These are phyloP conservation scores for Aspergillus floridensis DNA, from an alignment of 2,329 filamentous ascomycete species.

Conservation along the genomic window DNA sequence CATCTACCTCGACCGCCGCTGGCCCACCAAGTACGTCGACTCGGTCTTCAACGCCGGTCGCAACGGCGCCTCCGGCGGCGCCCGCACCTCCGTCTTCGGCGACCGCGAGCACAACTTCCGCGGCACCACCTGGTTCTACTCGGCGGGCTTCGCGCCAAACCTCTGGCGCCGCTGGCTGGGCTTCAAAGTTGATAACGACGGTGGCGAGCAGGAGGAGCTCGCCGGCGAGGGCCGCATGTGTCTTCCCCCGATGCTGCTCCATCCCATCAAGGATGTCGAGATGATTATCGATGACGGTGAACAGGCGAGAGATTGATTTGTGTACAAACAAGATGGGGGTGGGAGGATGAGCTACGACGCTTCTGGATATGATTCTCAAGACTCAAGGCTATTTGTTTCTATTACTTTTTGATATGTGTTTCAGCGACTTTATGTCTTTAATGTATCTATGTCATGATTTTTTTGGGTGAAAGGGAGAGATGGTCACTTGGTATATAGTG, in stretches of 20 bases:
- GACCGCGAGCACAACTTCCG: slow-evolving; percentile 86
- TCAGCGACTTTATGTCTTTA: background rate
- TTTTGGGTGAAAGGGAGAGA: background rate
- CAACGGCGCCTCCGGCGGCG: slow-evolving; percentile 72
- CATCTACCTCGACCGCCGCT: slow-evolving; percentile 80
- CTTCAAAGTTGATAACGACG: slow-evolving; percentile 72
- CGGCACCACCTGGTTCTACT: slow-evolving; percentile 90
- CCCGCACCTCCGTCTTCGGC: slow-evolving; percentile 70
- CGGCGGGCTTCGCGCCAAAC: slow-evolving; percentile 75
- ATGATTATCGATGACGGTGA: slow-evolving; percentile 44
- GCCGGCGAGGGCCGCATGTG: slow-evolving; percentile 83
- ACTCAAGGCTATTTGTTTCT: background rate
- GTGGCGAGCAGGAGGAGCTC: slow-evolving; percentile 72
- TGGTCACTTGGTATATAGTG: background rate
- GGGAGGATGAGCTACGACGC: background rate
- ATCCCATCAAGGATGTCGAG: slow-evolving; percentile 79
- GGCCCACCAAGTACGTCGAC: slow-evolving; percentile 76
- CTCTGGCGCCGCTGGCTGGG: slow-evolving; percentile 86
- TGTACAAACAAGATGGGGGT: background rate
- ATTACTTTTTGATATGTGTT: background rate
- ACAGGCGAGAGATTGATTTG: background rate
- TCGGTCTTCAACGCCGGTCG: slow-evolving; percentile 75
- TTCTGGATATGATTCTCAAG: background rate
- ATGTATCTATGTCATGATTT: background rate
- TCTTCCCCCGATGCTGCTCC: slow-evolving; percentile 81